These are phyloP conservation scores for Cryptococcus jaspeensis DNA, from an alignment of 1,284 basidiomycete genomes.

Conservation along the genomic window DNA sequence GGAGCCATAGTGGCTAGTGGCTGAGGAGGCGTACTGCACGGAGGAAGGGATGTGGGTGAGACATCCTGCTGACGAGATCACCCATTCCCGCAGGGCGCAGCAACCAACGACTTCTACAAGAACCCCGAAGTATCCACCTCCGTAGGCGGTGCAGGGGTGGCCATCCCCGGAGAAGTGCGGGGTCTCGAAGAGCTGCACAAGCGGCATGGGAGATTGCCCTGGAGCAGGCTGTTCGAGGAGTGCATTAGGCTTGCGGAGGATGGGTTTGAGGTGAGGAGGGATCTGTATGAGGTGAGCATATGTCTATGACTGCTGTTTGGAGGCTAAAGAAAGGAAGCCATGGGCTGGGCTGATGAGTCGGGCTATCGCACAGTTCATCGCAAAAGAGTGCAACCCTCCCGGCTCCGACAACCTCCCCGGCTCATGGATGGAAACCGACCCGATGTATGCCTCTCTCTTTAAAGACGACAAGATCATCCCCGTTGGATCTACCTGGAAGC, in stretches of 20 bases:
- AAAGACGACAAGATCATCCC: constrained; percentile 29
- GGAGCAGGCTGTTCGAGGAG: constrained; percentile 25
- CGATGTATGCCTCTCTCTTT: constrained; percentile 18
- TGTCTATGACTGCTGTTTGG: background rate
- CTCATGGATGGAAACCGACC: constrained; percentile 19
- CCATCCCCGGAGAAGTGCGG: constrained; percentile 35
- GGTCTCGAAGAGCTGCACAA: constrained; percentile 34
- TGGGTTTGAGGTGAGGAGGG: constrained; percentile 61
- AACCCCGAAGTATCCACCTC: constrained; percentile 14
- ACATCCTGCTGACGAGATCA: background rate
- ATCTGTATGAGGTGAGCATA: constrained; percentile 30
- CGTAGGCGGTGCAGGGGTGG: constrained; percentile 33
- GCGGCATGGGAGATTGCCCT: constrained; percentile 26
- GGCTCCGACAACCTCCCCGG: constrained; percentile 13
- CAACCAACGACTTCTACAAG: constrained; percentile 20
- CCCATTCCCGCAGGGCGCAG: constrained; percentile 13
- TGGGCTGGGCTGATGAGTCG: background rate
- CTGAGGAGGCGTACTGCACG: background rate
- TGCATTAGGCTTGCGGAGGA: constrained; percentile 43
- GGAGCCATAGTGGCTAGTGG: background rate
- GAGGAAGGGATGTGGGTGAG: too few relatives aligned
- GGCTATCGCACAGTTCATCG: constrained; percentile 3
- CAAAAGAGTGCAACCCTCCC: constrained; percentile 14
- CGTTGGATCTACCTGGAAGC: constrained; percentile 21
- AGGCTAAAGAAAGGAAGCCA: too few relatives aligned